These are phyloP conservation scores for Prunus padus DNA, from an alignment of 306 rosid species.

Conservation along the genomic window DNA sequence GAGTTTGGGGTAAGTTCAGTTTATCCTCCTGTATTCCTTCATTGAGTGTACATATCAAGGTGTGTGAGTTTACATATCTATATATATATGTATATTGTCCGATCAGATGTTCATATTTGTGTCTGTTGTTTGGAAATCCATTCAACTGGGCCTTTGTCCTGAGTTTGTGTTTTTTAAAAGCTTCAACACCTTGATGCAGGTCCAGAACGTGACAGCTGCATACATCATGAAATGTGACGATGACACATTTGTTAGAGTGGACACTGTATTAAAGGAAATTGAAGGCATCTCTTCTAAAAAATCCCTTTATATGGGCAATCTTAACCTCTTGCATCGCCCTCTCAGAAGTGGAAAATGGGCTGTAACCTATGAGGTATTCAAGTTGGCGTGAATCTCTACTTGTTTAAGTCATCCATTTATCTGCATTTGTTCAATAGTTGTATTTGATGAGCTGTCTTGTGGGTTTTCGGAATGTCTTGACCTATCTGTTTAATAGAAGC, in stretches of 20 bases:
- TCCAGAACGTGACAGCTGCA: constrained; percentile 70
- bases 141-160: not conserved
- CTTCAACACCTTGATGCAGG: constrained; percentile 49
- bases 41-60: not conserved
- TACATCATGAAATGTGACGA: constrained; percentile 93
- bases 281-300: constrained; percentile 51
- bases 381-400: constrained; percentile 10
- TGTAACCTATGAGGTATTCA: constrained; percentile 80
- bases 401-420: not conserved
- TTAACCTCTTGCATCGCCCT: constrained; percentile 97
- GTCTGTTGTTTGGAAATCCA: not conserved
- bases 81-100: not conserved
- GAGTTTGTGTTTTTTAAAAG: constrained; percentile 18
- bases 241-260: constrained; percentile 81
- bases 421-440: constrained; percentile 5
- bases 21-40: constrained; percentile 6
- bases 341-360: constrained; percentile 95
- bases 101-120: not conserved
- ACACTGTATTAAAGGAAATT: constrained; percentile 77
- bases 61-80: not conserved
- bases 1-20: constrained; percentile 86
- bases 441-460: not conserved
- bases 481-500: not conserved
- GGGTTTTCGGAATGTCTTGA: not conserved
- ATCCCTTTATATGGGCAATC: constrained; percentile 96